Conservation (phyloP, 129 eudicot species). For the Flaveria sonorensis region DNA sequence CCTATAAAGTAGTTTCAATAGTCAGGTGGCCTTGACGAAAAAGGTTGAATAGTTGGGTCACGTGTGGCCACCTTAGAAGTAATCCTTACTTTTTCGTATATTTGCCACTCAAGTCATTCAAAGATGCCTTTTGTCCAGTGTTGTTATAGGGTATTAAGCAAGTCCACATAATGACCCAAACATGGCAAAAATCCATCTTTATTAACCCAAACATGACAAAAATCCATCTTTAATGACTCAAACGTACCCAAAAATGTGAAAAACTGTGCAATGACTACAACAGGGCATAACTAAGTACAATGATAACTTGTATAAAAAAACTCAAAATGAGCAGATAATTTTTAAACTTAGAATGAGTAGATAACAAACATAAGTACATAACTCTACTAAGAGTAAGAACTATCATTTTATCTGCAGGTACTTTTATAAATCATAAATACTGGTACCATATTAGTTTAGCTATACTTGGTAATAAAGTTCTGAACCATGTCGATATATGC, state of each 20-base stretch:
- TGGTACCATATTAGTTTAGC: not conserved
- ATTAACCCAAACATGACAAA: not conserved
- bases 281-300: not conserved
- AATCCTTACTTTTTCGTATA: not conserved
- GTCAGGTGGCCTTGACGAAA: not conserved
- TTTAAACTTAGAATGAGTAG: not conserved
- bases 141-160: not conserved
- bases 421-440: not conserved
- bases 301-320: too few relatives aligned
- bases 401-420: slow-evolving; percentile 9
- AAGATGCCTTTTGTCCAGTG: too few relatives aligned
- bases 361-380: not conserved
- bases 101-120: too few relatives aligned
- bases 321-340: not conserved
- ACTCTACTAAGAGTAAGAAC: slow-evolving; percentile 2
- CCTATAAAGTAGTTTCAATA: not conserved
- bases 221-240: not conserved
- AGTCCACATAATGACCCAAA: not conserved
- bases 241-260: not conserved
- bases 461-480: not conserved
- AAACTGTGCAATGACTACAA: not conserved
- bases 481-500: not conserved
- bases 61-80: not conserved
- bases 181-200: not conserved
- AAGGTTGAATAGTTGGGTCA: not conserved